Evolutionary conservation across 2,329 filamentous ascomycete species (phyloP).

Genomic region (Diaporthe sp.): DNA sequence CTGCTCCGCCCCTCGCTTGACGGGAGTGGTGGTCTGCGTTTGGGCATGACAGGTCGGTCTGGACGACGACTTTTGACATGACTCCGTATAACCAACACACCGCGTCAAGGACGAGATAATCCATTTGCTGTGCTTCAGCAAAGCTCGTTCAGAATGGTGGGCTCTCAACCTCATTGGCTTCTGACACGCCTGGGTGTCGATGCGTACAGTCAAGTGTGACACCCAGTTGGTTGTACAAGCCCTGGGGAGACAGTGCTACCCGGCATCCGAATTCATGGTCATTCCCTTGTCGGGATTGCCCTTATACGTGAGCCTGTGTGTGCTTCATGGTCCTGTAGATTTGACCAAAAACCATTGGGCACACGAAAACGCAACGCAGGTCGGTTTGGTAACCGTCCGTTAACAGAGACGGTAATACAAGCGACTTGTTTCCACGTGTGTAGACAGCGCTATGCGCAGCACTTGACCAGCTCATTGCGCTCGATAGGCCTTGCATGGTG

Average conservation of each 20-base stretch:
- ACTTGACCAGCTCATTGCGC: neutral
- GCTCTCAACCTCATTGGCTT: neutral
- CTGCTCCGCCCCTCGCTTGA: slow-evolving; percentile 33
- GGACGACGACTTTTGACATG: too few relatives aligned
- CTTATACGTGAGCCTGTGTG: neutral
- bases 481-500: neutral
- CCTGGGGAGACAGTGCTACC: neutral
- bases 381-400: neutral
- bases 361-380: neutral
- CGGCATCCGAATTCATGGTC: neutral
- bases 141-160: neutral
- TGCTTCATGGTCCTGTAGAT: neutral
- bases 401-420: neutral
- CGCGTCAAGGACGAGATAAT: neutral
- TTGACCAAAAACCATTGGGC: neutral
- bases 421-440: neutral
- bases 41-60: neutral
- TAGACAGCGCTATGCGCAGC: neutral
- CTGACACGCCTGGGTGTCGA: neutral
- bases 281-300: neutral
- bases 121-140: slow-evolving; percentile 18
- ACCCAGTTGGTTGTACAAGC: neutral
- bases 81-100: neutral
- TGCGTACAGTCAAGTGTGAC: neutral
- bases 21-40: neutral